Conservation (phyloP, 768 basidiomycete genomes). For the Infundibulicybe gibba region DNA sequence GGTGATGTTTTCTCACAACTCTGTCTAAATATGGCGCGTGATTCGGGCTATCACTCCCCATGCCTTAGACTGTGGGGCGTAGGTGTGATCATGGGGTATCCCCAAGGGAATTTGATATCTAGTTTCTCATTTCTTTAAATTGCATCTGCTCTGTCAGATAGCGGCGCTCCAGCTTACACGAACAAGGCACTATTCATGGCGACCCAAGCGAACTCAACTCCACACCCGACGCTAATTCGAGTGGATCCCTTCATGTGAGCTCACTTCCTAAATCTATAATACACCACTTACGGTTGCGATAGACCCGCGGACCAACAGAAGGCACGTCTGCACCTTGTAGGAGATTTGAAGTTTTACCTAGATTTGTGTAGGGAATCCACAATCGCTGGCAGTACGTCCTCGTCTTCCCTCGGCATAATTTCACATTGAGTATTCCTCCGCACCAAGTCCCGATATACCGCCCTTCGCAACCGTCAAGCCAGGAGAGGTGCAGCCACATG, state of each 20-base stretch:
- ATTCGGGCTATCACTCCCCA: too few species aligned
- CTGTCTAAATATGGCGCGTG: too few species aligned
- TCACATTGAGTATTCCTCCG: not conserved
- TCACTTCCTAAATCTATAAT: not conserved
- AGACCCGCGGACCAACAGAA: conserved; percentile 53
- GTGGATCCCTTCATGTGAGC: conserved; percentile 70
- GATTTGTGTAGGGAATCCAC: conserved; percentile 47
- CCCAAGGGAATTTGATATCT: too few species aligned
- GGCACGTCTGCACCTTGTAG: conserved; percentile 26
- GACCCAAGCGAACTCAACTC: conserved; percentile 55
- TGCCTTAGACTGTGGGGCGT: too few species aligned
- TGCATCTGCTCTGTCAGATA: too few species aligned
- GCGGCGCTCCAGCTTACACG: not conserved
- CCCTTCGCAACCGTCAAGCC: conserved; percentile 58
- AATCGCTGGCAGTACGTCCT: conserved; percentile 71
- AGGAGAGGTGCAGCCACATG: conserved; percentile 46
- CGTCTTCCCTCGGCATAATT: not conserved
- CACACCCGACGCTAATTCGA: conserved; percentile 56
- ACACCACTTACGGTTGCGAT: not conserved
- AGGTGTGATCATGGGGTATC: too few species aligned
- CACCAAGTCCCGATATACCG: conserved; percentile 59
- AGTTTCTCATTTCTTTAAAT: too few species aligned
- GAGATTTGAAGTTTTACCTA: not conserved
- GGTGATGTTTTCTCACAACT: too few species aligned
- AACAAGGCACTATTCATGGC: conserved; percentile 47